Evolutionary conservation across 106 monocot genomes (phyloP), one percentile per base, ranked within the genome.

Genomic region (Allium sativum): DNA sequence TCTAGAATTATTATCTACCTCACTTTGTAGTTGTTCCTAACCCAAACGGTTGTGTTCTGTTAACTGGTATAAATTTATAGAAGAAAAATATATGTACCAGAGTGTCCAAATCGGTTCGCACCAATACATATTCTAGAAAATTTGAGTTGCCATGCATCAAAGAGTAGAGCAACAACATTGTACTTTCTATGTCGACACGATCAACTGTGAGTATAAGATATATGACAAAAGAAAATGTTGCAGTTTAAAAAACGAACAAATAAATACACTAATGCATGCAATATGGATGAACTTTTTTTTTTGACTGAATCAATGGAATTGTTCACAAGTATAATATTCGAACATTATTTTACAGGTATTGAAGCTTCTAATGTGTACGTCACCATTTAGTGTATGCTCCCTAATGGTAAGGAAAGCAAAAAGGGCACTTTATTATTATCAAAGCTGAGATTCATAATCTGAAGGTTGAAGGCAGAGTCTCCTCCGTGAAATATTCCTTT

Each of bases 131-230:
- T n/a, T n/a, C n/a, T n/a, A n/a, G n/a, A n/a, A n/a, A n/a, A n/a
- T n/a, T n/a, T n/a, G n/a, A n/a, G n/a, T n/a, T n/a, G n/a, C n/a
- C n/a, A n/a, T n/a, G n/a, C n/a, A n/a, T n/a, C n/a, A n/a, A n/a
- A n/a, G n/a, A n/a, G n/a, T n/a, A n/a, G n/a, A n/a, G n/a, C 22
- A n/a, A n/a, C n/a, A n/a, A n/a, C n/a, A n/a, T n/a, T n/a, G n/a
- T n/a, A n/a, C 87, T 87, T 65, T 87, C 95, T 64, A 91, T 68
- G 69, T 96, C 95, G 55, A 84, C 73, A 65, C 82, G 84, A 74
- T 96, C 87, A 91, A 91, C 95, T 96, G 82, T 68, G 81, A 58
- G 59, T 12, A 67, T n/a, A 65, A n/a, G 65, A 5, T 42, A 46
- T 67, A 8, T 60, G 11, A 56, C 48, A 10, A 12, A 19, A 21